Conservation (phyloP, 441 rosid species). For the Euphorbia schlechtendalii region DNA sequence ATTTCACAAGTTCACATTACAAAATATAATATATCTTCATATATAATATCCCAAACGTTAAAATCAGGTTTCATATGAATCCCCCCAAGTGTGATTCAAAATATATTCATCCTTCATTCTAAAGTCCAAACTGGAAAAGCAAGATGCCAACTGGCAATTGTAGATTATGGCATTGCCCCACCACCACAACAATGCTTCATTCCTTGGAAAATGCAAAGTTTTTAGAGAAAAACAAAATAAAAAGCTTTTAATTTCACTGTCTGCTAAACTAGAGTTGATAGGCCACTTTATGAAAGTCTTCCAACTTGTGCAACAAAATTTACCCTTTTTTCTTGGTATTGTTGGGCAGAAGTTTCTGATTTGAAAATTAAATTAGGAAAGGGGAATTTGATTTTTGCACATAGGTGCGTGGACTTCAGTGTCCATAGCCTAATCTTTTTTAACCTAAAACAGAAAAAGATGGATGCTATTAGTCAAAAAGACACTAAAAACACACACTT, state of each 20-base stretch:
- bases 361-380: slow-evolving; percentile 16
- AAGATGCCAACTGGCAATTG: slow-evolving; percentile 2
- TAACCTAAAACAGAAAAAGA: slow-evolving; percentile 32
- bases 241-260: no score
- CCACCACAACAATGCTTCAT: slow-evolving; percentile 6
- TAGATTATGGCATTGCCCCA: slow-evolving; percentile 20
- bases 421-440: slow-evolving; percentile 29
- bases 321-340: slow-evolving; percentile 11
- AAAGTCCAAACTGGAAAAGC: slow-evolving; percentile 2
- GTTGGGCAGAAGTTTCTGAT: slow-evolving; percentile 26
- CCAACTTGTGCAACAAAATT: slow-evolving; percentile 10
- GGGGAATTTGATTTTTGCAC: neutral
- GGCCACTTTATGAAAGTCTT: slow-evolving; percentile 33
- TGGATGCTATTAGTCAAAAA: neutral
- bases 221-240: no score
- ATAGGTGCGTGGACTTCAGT: slow-evolving; percentile 58
- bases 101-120: slow-evolving; percentile 14
- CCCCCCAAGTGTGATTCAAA: slow-evolving; percentile 14
- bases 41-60: no score
- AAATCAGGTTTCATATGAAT: neutral
- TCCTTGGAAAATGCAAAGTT: slow-evolving; percentile 22
- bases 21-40: no score
- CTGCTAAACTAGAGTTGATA: slow-evolving; percentile 13
- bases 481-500: slow-evolving; percentile 16
- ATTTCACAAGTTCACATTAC: neutral